Base-by-base conservation (phyloP, 805 yeast species). In the Hanseniaspora occidentalis region DNA sequence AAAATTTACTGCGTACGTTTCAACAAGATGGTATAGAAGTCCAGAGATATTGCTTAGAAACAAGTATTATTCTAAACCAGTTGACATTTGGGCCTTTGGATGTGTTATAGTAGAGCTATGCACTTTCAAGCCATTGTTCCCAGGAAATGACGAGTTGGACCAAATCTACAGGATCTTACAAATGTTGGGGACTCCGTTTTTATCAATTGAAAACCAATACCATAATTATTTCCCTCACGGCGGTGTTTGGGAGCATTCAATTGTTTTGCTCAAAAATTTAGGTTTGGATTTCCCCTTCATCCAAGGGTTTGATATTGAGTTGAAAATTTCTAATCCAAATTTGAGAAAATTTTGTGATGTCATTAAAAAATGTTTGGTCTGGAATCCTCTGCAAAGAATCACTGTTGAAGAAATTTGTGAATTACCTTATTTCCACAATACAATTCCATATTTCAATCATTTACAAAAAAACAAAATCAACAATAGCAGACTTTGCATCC, bases 31-130 rank as follows among this genome's bases (percentile, higher is more conserved):
- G 94, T 83, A 83, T 52, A 65, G 94, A 46, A 74, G 89, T 0
- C 94, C 94, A 0, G 94, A 83, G 55, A 79, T 83, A 17, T 63
- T 83, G 36, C 61, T 83, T 43, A 68, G 89, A 48, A 76, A 72
- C 46, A 69, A 68, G 4, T 63, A 58, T 50, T 79, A 83, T 52
- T 72, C 84, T 0, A 71, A 61, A 45, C 85, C 92, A 2, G 71
- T 80, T 27, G 94, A 83, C 61, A 71, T 83, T 25, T 83, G 94
- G 94, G 89, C 94, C 0, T 83, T 82, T 65, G 94, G 86, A 2
- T 71, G 78, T 35, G 84, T 83, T 29, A 84, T 83, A 2, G 73
- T 73, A 6, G 94, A 83, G 54, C 66, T 77, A 35, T 81, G 84
- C 18, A 76, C 76, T 35, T 75, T 82, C 50, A 56, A 67, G 27